These are phyloP conservation scores for Escovopsis weberi DNA, from an alignment of 2,329 filamentous ascomycete species.

Conservation along the genomic window DNA sequence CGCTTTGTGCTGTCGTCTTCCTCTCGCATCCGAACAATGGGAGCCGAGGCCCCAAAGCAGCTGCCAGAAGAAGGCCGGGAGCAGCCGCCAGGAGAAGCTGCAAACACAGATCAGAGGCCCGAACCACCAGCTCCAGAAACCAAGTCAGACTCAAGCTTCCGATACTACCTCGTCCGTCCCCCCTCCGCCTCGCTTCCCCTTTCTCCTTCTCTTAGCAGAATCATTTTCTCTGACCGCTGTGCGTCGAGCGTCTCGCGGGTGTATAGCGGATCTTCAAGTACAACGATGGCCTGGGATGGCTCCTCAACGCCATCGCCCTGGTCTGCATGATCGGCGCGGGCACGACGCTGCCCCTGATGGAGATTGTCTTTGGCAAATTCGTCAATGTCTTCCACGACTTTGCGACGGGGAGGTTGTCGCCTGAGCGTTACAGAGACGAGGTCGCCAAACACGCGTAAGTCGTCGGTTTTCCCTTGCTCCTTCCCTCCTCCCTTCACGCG, in stretches of 20 bases:
- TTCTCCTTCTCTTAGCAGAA: background rate
- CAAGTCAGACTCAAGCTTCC: conserved; percentile 11
- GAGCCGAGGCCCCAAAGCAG: no score
- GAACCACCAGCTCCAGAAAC: no score
- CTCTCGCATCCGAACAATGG: no score
- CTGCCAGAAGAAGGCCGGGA: no score
- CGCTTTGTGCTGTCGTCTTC: no score
- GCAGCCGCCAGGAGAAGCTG: conserved; percentile 1
- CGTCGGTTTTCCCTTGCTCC: background rate
- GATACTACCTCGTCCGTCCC: conserved; percentile 12
- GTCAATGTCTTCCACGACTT: conserved; percentile 44
- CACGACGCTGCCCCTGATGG: conserved; percentile 37
- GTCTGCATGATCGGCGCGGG: conserved; percentile 23
- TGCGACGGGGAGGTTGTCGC: conserved; percentile 27
- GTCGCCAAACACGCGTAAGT: conserved; percentile 30
- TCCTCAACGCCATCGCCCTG: conserved; percentile 20
- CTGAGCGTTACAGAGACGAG: conserved; percentile 32
- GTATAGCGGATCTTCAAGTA: conserved; percentile 23
- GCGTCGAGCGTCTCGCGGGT: background rate
- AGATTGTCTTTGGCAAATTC: conserved; percentile 40
- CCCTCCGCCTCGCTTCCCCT: background rate
- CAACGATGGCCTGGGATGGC: conserved; percentile 23
- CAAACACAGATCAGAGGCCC: background rate
- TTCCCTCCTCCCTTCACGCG: no score
- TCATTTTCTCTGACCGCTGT: background rate